These are phyloP conservation scores for Naematelia aurantialba DNA, from an alignment of 768 basidiomycete genomes.

Conservation along the genomic window DNA sequence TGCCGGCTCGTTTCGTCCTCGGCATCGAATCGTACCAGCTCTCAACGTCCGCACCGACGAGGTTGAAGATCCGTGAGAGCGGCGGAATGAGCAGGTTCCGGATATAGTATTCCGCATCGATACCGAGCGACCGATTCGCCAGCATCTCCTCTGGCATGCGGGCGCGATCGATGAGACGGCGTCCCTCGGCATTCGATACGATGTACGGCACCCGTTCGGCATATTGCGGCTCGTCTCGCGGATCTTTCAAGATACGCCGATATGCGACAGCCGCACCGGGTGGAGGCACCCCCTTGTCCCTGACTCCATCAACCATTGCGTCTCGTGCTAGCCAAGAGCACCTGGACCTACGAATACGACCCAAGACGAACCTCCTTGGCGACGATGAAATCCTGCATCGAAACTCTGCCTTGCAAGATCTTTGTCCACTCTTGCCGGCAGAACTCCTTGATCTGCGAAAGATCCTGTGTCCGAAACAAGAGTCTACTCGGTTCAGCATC, in stretches of 20 bases:
- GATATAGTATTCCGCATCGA: constrained; percentile 91
- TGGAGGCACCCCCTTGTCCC: constrained; percentile 78
- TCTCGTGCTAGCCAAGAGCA: background rate
- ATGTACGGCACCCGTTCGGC: constrained; percentile 92
- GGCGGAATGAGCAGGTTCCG: constrained; percentile 80
- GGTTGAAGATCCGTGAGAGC: constrained; percentile 81
- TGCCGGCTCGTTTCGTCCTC: constrained; percentile 54
- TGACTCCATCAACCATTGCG: constrained; percentile 45
- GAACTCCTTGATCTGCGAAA: constrained; percentile 83
- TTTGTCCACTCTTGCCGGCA: constrained; percentile 79
- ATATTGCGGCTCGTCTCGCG: constrained; percentile 80
- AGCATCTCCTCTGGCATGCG: constrained; percentile 69
- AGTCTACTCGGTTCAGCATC: constrained; percentile 58
- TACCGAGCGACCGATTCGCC: constrained; percentile 62
- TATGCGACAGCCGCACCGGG: constrained; percentile 89
- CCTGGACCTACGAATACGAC: constrained; percentile 72
- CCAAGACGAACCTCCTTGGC: constrained; percentile 92
- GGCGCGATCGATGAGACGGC: constrained; percentile 69
- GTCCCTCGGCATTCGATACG: constrained; percentile 62
- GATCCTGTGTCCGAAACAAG: constrained; percentile 81
- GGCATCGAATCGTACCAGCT: constrained; percentile 89
- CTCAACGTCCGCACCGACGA: constrained; percentile 80
- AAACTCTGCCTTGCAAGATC: constrained; percentile 71
- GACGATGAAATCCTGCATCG: constrained; percentile 90
- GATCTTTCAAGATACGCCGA: constrained; percentile 67